Base-by-base conservation (phyloP, 441 rosid species). In the Gossypium gossypioides region DNA sequence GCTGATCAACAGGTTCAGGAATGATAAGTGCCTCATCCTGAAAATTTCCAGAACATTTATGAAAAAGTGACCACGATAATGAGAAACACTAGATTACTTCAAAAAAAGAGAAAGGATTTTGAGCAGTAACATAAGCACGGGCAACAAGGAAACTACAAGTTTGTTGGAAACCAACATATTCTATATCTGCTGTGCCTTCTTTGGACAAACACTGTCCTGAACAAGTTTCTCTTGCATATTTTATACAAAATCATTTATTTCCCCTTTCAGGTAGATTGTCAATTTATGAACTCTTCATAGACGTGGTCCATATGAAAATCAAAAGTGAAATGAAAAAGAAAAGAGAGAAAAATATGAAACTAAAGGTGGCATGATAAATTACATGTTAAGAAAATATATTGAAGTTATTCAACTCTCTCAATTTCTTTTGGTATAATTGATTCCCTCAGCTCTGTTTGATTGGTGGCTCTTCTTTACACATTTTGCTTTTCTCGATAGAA, bases 21-120 rank as follows among this genome's bases (percentile, higher is more conserved):
- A 91, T 69, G 71, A 81, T 85, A 7, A 95, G 79, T 66, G 84
- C 84, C 82, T 92, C 99, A 71, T 95, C 98, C 98, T 95, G 89
- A 81, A 77, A 83, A 72, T 57, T 67, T 42, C 24, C 44, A 76
- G 56, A 72, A 51, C 55, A 60, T 82, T 74, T 72, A 34, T 9
- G 68, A 22, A 21, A 64, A 37, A 54, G 62, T 44, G 21, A 44
- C 15, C 15, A 42, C 55, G 34, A 72, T 27, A 52, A 34, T 29
- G 57, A 67, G 44, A 69, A 22, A 25, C 52, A 46, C 51, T 71
- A 59, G 29, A 16, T 48, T 15, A 48, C 34, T 25, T 42, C 7
- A 51, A 10, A 24, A 71, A 59, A 59, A 46, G 24, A 9, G 9
- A 34, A 0, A 32, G 42, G 10, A 60, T 48, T 24, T 57, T 22